A percentile compares a stretch with the other conserved stretches of the same genome.
phyloP scores from a whole-genome alignment of 2,329 filamentous ascomycete genomes.

The Verticillium klebahnii region DNA sequence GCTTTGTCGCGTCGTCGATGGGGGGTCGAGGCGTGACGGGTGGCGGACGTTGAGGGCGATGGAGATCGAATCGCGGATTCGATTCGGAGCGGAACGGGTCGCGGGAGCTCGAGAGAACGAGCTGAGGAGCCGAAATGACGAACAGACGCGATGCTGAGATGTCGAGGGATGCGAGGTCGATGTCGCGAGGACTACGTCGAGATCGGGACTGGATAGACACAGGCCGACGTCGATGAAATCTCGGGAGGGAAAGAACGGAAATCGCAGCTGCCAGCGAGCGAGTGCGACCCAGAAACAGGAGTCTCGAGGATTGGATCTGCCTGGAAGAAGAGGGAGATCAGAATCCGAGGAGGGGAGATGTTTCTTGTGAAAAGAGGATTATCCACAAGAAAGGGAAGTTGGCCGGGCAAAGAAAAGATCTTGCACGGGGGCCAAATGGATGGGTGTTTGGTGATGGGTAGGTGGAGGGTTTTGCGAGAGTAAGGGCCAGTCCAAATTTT shows the following conservation, averaged over 20 bases:
- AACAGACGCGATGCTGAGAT: conserved; percentile 2
- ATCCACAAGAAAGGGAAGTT: conserved; percentile 16
- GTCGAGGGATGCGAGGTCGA: neutral
- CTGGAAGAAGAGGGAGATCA: conserved; percentile 1
- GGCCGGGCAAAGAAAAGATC: conserved; percentile 10
- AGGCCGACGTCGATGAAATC: conserved; percentile 1
- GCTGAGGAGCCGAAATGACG: neutral
- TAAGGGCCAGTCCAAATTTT: conserved; percentile 8
- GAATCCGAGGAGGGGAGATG: conserved; percentile 14
- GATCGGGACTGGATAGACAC: neutral
- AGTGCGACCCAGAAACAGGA: conserved; percentile 1
- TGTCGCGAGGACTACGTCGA: neutral
- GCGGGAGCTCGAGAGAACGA: conserved; percentile 13
- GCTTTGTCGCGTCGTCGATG: conserved; percentile 12
- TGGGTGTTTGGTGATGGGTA: conserved; percentile 13
- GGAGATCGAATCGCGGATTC: conserved; percentile 25
- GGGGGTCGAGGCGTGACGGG: neutral
- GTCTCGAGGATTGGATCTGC: neutral
- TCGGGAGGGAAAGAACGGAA: conserved; percentile 12
- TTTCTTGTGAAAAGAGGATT: conserved; percentile 14
- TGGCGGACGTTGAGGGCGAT: neutral
- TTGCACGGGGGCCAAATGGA: conserved; percentile 13
- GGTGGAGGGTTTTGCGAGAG: conserved; percentile 9
- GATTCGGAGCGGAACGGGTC: conserved; percentile 9
- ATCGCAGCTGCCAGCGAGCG: conserved; percentile 11